Percentiles rank a stretch among this genome's conserved stretches.
Conservation (phyloP, 2,329 filamentous ascomycete genomes). For the Tolypocladium cylindrosporum region DNA sequence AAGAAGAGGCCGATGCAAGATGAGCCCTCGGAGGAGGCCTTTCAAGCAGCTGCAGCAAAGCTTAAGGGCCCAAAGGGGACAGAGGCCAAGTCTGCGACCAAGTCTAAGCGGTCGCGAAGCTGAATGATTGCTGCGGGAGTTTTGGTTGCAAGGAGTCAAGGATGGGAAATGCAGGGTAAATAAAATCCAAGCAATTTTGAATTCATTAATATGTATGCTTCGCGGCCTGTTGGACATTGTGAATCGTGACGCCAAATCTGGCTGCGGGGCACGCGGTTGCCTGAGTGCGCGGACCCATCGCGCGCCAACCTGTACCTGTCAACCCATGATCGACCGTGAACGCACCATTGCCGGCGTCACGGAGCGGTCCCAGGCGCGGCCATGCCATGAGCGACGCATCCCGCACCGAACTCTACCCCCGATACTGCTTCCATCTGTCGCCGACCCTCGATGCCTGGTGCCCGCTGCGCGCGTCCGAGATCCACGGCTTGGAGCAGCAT, state of each 20-base stretch:
- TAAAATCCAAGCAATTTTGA: no score
- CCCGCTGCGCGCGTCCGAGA: conserved; percentile 40
- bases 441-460: conserved; percentile 52
- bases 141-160: not conserved
- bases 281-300: not conserved
- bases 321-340: not conserved
- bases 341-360: not conserved
- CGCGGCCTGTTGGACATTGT: not conserved
- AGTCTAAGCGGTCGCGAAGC: not conserved
- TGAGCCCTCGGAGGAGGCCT: conserved; percentile 51
- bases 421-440: conserved; percentile 54
- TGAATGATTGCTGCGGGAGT: not conserved
- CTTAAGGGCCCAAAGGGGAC: conserved; percentile 21
- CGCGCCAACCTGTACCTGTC: not conserved
- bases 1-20: conserved; percentile 50
- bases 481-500: conserved; percentile 35
- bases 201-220: no score
- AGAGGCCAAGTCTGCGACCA: not conserved
- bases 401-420: conserved; percentile 39
- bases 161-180: not conserved
- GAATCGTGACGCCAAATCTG: not conserved
- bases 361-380: conserved; percentile 8
- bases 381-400: conserved; percentile 41
- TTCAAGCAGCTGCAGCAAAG: conserved; percentile 44
- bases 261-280: not conserved